phyloP scores from a whole-genome alignment of 805 yeast genomes.

The Ogataea wickerhamii region DNA sequence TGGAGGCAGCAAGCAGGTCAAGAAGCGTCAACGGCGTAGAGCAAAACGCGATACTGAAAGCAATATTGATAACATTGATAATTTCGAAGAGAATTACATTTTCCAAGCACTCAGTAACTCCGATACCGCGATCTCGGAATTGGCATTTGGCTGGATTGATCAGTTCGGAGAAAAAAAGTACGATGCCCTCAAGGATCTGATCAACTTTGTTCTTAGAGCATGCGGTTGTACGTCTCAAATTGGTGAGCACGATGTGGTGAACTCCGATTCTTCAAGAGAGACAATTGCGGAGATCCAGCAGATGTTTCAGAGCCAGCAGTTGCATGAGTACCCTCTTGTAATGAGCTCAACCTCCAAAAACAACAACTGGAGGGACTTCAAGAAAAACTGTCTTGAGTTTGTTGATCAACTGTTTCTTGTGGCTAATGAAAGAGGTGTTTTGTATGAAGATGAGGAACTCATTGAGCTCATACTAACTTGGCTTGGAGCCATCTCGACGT shows the following conservation, averaged over 20 bases:
- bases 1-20: constrained; percentile 26
- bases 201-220: constrained; percentile 65
- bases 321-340: constrained; percentile 66
- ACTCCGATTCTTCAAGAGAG: constrained; percentile 52
- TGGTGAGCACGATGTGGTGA: constrained; percentile 68
- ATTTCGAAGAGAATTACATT: constrained; percentile 44
- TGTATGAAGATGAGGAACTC: constrained; percentile 46
- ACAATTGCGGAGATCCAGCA: constrained; percentile 72
- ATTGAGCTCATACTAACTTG: constrained; percentile 63
- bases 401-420: constrained; percentile 47
- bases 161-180: constrained; percentile 42
- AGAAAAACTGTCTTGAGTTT: constrained; percentile 52
- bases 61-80: constrained; percentile 38
- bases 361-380: constrained; percentile 46
- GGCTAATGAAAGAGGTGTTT: constrained; percentile 59
- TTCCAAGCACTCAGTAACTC: constrained; percentile 50
- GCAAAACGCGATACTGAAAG: constrained; percentile 15
- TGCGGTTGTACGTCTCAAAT: constrained; percentile 70
- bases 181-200: constrained; percentile 53
- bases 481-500: constrained; percentile 70
- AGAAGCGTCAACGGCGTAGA: constrained; percentile 22
- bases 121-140: constrained; percentile 46
- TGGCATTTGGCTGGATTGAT: constrained; percentile 58
- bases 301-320: constrained; percentile 53
- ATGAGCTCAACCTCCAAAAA: constrained; percentile 39